Conservation (phyloP, 441 rosid species). For the Kokia cookei region DNA sequence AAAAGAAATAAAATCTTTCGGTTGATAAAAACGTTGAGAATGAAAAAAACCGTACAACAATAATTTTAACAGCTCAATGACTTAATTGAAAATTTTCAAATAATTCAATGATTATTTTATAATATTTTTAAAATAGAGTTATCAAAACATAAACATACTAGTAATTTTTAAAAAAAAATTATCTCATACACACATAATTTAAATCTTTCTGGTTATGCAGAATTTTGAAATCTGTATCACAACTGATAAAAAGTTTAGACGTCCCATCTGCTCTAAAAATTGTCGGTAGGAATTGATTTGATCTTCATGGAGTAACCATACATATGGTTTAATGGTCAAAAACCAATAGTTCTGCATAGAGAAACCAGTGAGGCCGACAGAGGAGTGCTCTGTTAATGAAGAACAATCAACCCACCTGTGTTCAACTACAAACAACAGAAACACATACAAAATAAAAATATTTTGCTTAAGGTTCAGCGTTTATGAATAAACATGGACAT, state of each 20-base stretch:
- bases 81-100: no score
- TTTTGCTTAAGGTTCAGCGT: neutral
- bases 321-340: neutral
- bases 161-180: no score
- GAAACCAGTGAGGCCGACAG: neutral
- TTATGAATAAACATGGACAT: no score
- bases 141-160: no score
- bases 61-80: no score
- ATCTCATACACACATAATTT: no score
- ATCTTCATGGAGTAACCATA: neutral
- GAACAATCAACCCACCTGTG: neutral
- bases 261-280: neutral
- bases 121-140: no score
- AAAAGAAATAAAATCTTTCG: no score
- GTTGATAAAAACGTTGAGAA: no score
- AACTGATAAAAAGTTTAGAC: no score
- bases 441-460: neutral
- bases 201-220: neutral
- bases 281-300: neutral
- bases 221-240: neutral
- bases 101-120: no score
- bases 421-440: neutral
- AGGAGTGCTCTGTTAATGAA: neutral
- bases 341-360: neutral
- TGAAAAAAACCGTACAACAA: no score